phyloP scores from a whole-genome alignment of 441 rosid species.

The Theobroma grandiflorum region DNA sequence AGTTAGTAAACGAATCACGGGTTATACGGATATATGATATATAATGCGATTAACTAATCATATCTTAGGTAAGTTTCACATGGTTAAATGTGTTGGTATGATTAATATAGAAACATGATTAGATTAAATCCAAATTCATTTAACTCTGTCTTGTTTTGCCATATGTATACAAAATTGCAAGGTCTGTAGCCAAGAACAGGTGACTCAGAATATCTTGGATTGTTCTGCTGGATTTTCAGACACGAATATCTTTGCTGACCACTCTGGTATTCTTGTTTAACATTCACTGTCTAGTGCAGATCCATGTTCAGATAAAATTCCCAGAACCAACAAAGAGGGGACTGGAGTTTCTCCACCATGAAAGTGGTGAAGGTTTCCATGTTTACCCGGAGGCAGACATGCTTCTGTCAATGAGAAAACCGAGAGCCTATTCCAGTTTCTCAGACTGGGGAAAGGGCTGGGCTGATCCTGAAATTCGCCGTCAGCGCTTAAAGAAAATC shows the following conservation, averaged over 20 bases:
- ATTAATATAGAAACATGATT: too few relatives aligned
- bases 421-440: conserved; percentile 52
- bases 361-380: conserved; percentile 47
- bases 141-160: too few relatives aligned
- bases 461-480: conserved; percentile 90
- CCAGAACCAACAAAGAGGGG: conserved; percentile 71
- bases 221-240: background rate
- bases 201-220: background rate
- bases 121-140: too few relatives aligned
- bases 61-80: too few relatives aligned
- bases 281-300: conserved; percentile 48
- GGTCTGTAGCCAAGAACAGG: background rate
- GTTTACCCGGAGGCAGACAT: conserved; percentile 87
- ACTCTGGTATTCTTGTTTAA: background rate
- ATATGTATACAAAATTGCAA: too few relatives aligned
- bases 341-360: conserved; percentile 50
- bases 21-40: too few relatives aligned
- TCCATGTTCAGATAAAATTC: conserved; percentile 70
- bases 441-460: conserved; percentile 90
- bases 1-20: too few relatives aligned
- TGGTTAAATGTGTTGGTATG: too few relatives aligned
- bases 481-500: conserved; percentile 55
- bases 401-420: conserved; percentile 54
- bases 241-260: background rate
- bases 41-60: too few relatives aligned